phyloP scores from a whole-genome alignment of 2,329 filamentous ascomycete genomes.

The Ascochyta rabiei region DNA sequence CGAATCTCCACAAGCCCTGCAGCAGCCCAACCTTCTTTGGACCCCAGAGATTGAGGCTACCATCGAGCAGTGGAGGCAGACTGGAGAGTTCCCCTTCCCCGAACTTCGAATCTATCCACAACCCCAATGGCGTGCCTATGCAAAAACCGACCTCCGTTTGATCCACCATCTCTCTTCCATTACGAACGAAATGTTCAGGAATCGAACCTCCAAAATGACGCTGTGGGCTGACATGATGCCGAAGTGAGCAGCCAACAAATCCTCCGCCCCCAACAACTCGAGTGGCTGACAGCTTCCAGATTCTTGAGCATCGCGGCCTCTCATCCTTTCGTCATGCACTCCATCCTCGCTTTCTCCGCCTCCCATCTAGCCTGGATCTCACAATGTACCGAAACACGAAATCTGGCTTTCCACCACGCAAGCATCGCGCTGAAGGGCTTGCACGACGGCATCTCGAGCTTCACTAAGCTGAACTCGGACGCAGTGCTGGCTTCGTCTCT shows the following conservation, averaged over 20 bases:
- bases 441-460: slow-evolving; percentile 83
- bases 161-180: slow-evolving; percentile 90
- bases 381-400: slow-evolving; percentile 81
- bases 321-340: slow-evolving; percentile 90
- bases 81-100: slow-evolving; percentile 84
- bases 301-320: slow-evolving; percentile 82
- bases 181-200: slow-evolving; percentile 78
- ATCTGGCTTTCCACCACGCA: slow-evolving; percentile 88
- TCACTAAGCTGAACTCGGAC: slow-evolving; percentile 86
- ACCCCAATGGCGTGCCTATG: slow-evolving; percentile 74
- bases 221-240: slow-evolving; percentile 93
- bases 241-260: slow-evolving; percentile 65
- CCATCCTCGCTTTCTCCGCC: slow-evolving; percentile 90
- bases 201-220: slow-evolving; percentile 82
- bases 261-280: neutral
- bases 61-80: slow-evolving; percentile 82
- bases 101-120: slow-evolving; percentile 78
- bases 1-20: slow-evolving; percentile 57
- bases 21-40: slow-evolving; percentile 74
- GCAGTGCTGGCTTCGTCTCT: slow-evolving; percentile 90
- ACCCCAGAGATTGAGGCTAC: slow-evolving; percentile 82
- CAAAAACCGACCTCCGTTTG: slow-evolving; percentile 79
- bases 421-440: slow-evolving; percentile 85
- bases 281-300: slow-evolving; percentile 54
- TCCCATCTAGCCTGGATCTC: slow-evolving; percentile 91